phyloP scores from a whole-genome alignment of 2,329 filamentous ascomycete species.

The Scopulariopsis brevicaulis region DNA sequence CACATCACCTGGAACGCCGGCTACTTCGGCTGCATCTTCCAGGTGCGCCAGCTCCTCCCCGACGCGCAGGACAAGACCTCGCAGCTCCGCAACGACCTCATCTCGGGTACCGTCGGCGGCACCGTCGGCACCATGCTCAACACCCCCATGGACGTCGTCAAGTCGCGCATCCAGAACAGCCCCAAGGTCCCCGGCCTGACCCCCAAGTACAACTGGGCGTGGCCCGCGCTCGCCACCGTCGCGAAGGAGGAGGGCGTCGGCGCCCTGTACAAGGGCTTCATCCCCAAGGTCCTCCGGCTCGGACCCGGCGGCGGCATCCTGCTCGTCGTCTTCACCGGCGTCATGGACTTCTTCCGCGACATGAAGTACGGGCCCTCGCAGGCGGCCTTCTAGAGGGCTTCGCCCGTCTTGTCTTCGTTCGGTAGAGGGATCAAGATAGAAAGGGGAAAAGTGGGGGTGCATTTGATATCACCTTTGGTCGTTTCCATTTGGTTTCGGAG shows the following conservation, averaged over 20 bases:
- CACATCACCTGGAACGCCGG: constrained; percentile 85
- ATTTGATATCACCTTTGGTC: neutral
- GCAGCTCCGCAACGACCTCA: constrained; percentile 77
- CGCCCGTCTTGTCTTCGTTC: neutral
- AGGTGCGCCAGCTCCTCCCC: constrained; percentile 78
- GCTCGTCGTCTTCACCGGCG: constrained; percentile 75
- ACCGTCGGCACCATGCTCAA: constrained; percentile 84
- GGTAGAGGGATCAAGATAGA: neutral
- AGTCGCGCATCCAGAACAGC: constrained; percentile 94
- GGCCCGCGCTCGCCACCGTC: constrained; percentile 74
- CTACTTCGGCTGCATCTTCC: constrained; percentile 98
- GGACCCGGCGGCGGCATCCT: constrained; percentile 55
- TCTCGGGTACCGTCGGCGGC: constrained; percentile 79
- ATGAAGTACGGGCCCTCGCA: constrained; percentile 19
- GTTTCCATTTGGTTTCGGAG: neutral
- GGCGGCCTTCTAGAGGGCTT: neutral
- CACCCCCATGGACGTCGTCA: constrained; percentile 94
- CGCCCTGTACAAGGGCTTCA: constrained; percentile 94
- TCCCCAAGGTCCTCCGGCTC: constrained; percentile 67
- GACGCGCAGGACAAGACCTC: constrained; percentile 67
- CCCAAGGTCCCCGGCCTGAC: constrained; percentile 67
- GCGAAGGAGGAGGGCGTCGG: constrained; percentile 86
- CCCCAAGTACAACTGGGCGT: constrained; percentile 99
- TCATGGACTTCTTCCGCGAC: constrained; percentile 86
- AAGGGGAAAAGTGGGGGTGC: neutral